Evolutionary conservation across 331 rosid species (phyloP).

Genomic region (Acacia pycnantha): DNA sequence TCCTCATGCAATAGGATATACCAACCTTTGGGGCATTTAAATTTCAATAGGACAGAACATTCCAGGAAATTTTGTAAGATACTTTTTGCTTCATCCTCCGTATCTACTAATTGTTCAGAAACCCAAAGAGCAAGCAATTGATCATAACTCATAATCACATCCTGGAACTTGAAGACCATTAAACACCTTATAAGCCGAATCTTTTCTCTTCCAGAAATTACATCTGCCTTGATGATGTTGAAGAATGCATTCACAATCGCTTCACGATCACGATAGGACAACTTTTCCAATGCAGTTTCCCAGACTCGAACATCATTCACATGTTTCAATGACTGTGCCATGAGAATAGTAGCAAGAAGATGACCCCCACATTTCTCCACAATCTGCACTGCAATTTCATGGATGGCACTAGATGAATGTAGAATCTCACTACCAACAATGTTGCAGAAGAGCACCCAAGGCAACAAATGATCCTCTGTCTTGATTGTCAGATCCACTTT

Average conservation of each 20-base stretch:
- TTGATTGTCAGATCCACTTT: neutral
- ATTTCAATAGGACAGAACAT: neutral
- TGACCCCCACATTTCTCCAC: constrained; percentile 21
- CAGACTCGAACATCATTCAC: neutral
- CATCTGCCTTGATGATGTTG: neutral
- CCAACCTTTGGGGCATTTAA: rapidly evolving
- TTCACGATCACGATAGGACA: neutral
- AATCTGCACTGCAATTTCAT: neutral
- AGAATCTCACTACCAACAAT: neutral
- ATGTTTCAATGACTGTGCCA: neutral
- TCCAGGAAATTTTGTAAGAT: neutral
- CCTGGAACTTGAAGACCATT: neutral
- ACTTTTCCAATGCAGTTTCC: neutral
- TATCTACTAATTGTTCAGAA: neutral
- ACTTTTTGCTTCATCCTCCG: neutral
- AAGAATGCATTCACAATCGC: neutral
- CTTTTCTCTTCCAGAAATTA: neutral
- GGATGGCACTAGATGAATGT: neutral
- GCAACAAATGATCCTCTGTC: neutral
- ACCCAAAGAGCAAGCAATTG: neutral
- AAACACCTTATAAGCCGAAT: neutral
- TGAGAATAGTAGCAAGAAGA: constrained; percentile 27
- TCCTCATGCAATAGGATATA: neutral
- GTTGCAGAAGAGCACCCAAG: neutral
- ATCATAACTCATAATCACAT: no score